These are phyloP conservation scores for Nicotiana attenuata DNA, from an alignment of 257 asterid species.

Conservation along the genomic window DNA sequence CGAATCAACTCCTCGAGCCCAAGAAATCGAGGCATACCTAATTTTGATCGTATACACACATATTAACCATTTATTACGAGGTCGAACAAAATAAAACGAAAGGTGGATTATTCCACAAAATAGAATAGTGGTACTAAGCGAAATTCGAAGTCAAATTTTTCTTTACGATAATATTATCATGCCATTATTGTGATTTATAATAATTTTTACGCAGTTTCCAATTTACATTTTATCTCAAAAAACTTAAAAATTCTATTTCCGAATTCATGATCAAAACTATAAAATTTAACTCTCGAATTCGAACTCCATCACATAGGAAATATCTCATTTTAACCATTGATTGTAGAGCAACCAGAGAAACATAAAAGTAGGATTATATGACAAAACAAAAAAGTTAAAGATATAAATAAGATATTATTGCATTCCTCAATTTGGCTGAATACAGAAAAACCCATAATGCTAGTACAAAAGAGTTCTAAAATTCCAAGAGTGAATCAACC, in stretches of 20 bases:
- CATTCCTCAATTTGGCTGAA: background rate
- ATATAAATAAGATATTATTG: background rate
- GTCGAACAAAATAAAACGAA: background rate
- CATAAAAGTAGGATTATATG: background rate
- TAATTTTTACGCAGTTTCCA: no score
- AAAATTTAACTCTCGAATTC: no score
- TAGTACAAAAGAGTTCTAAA: background rate
- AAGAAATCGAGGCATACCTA: no score
- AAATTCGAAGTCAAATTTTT: no score
- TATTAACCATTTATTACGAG: background rate
- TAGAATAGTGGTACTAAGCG: background rate
- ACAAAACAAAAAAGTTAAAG: background rate
- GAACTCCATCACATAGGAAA: no score
- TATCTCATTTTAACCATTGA: background rate
- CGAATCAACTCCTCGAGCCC: no score
- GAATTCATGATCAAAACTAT: no score
- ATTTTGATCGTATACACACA: no score
- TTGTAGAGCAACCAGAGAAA: background rate
- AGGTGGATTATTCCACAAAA: background rate
- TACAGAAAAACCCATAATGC: background rate
- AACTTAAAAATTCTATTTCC: no score
- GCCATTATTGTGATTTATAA: no score
- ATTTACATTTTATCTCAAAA: no score
- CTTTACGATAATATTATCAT: no score
- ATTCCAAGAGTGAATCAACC: background rate